Evolutionary conservation across 2,329 filamentous ascomycete species (phyloP).

Genomic region (Plenodomus biglobosus): DNA sequence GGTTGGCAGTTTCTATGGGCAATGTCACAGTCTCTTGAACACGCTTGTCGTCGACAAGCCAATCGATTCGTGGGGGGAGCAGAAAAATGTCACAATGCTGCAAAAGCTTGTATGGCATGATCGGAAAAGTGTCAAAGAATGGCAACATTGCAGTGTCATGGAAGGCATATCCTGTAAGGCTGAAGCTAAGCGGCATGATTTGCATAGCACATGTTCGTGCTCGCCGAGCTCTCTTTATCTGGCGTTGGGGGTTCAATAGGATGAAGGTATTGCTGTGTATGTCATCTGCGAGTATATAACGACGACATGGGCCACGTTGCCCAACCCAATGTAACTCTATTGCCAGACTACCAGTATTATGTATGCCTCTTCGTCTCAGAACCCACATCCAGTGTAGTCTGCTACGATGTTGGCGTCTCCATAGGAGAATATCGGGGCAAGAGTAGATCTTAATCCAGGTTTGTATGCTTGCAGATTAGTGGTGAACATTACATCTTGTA

Average conservation of each 20-base stretch:
- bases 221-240: slow-evolving; percentile 5
- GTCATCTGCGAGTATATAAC: slow-evolving; percentile 3
- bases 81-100: slow-evolving; percentile 30
- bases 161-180: background rate
- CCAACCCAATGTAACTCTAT: background rate
- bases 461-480: too few species aligned
- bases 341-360: too few species aligned
- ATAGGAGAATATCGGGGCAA: too few species aligned
- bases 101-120: slow-evolving; percentile 36
- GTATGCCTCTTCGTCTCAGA: too few species aligned
- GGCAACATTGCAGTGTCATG: background rate
- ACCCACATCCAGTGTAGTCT: too few species aligned
- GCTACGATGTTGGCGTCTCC: too few species aligned
- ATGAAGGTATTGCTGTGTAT: slow-evolving; percentile 2
- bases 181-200: background rate
- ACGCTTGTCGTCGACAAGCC: background rate
- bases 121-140: background rate
- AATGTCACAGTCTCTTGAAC: slow-evolving; percentile 24
- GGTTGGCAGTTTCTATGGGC: slow-evolving; percentile 44
- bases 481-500: too few species aligned
- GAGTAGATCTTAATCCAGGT: too few species aligned
- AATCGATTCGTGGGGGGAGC: slow-evolving; percentile 1
- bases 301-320: slow-evolving; percentile 2
- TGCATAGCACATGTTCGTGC: slow-evolving; percentile 1
- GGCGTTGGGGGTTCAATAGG: slow-evolving; percentile 9